These are phyloP conservation scores for Ceratobasidium theobromae DNA, from an alignment of 1,284 basidiomycete species.

Conservation along the genomic window DNA sequence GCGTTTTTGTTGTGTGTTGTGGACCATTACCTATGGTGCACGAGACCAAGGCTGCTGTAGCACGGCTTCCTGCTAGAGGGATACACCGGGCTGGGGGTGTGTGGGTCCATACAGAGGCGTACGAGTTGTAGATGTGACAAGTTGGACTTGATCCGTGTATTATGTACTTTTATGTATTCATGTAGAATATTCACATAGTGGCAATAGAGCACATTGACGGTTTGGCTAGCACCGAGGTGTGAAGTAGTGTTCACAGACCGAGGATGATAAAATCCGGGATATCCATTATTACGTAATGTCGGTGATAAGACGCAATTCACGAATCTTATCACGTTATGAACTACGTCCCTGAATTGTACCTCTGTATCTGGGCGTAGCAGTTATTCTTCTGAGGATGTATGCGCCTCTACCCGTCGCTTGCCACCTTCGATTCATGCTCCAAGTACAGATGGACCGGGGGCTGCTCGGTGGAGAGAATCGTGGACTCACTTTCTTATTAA, in stretches of 20 bases:
- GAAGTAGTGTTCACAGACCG: too few relatives aligned
- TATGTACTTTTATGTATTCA: not conserved
- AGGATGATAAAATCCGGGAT: too few relatives aligned
- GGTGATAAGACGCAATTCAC: not conserved
- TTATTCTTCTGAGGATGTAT: not conserved
- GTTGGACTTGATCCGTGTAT: not conserved
- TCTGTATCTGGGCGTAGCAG: not conserved
- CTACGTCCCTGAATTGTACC: not conserved
- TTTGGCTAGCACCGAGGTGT: too few relatives aligned
- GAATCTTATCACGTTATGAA: not conserved
- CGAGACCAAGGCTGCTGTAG: constrained; percentile 22
- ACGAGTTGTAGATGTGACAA: constrained; percentile 1
- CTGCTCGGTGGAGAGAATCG: too few relatives aligned
- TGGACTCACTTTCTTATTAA: too few relatives aligned
- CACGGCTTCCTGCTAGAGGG: not conserved
- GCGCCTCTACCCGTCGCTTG: not conserved
- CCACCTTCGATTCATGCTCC: too few relatives aligned
- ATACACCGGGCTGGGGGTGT: constrained; percentile 23
- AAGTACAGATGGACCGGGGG: too few relatives aligned
- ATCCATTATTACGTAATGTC: too few relatives aligned
- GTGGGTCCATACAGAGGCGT: constrained; percentile 27
- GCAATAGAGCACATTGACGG: too few relatives aligned
- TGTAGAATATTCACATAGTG: too few relatives aligned
- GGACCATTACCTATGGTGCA: constrained; percentile 18
- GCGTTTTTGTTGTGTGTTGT: constrained; percentile 19